Conservation (phyloP, 768 basidiomycete genomes). For the Russula lepida region DNA sequence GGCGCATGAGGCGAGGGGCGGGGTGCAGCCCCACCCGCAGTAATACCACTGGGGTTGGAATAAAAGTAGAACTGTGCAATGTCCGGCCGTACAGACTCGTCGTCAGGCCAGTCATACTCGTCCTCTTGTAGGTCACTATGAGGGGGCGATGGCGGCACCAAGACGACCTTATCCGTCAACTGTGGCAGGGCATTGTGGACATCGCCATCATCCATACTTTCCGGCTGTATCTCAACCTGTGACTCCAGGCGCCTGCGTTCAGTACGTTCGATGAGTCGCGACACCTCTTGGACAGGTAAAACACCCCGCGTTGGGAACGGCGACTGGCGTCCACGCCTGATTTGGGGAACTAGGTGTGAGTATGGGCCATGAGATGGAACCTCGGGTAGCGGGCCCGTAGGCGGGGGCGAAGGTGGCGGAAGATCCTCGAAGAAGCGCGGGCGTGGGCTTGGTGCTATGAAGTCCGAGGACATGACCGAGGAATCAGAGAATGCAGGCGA, state of each 20-base stretch:
- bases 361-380: constrained; percentile 9
- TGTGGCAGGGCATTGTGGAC: neutral
- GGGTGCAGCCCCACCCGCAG: too few species aligned
- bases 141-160: neutral
- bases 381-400: constrained; percentile 16
- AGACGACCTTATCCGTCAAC: neutral
- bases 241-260: neutral
- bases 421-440: constrained; percentile 16
- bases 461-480: constrained; percentile 18
- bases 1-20: neutral
- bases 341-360: constrained; percentile 9
- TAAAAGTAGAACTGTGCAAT: constrained; percentile 17
- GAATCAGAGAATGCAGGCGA: constrained; percentile 12
- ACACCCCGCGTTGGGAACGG: constrained; percentile 46
- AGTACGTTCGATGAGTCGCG: constrained; percentile 21
- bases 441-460: constrained; percentile 18
- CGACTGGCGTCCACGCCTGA: constrained; percentile 39
- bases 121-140: neutral
- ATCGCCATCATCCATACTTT: neutral
- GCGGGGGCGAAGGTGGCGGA: constrained; percentile 21
- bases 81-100: constrained; percentile 15
- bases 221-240: neutral
- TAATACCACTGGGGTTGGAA: neutral
- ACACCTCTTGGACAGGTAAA: constrained; percentile 23
- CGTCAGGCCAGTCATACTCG: constrained; percentile 9